Conservation (phyloP, 352 stramenopile species). For the Plasmopara halstedii region DNA sequence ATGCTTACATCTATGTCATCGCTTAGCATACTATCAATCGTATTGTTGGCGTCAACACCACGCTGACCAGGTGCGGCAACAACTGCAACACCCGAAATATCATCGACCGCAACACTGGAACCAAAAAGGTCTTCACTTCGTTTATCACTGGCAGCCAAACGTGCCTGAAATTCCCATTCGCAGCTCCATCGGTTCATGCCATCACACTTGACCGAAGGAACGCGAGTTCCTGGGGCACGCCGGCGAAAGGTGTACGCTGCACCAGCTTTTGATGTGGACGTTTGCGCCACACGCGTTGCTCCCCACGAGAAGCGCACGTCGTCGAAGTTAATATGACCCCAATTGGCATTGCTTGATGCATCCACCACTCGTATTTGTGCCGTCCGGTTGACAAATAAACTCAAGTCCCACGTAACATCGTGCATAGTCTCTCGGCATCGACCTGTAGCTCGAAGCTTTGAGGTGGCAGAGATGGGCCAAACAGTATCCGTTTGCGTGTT, state of each 20-base stretch:
- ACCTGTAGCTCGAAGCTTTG: conserved; percentile 82
- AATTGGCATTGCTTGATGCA: conserved; percentile 66
- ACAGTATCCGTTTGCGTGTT: background rate
- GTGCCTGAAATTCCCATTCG: conserved; percentile 84
- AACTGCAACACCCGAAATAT: conserved; percentile 71
- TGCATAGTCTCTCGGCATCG: conserved; percentile 89
- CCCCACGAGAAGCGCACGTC: conserved; percentile 91
- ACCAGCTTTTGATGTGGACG: conserved; percentile 53
- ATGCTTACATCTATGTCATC: conserved; percentile 15
- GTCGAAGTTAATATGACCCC: conserved; percentile 97
- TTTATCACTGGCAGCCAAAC: conserved; percentile 87
- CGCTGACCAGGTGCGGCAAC: conserved; percentile 67
- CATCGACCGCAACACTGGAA: conserved; percentile 78
- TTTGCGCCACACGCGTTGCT: conserved; percentile 38
- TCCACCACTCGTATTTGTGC: conserved; percentile 93
- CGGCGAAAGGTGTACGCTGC: conserved; percentile 77
- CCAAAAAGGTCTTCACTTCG: conserved; percentile 80
- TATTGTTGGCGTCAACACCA: conserved; percentile 83
- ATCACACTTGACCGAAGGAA: conserved; percentile 35
- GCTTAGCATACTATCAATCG: conserved; percentile 29
- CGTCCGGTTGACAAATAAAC: conserved; percentile 62
- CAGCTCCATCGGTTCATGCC: conserved; percentile 63
- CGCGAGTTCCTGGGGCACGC: conserved; percentile 35
- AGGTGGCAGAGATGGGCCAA: conserved; percentile 23
- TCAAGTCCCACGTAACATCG: conserved; percentile 84